Percentiles rank a stretch among this genome's conserved stretches.
phyloP scores from a whole-genome alignment of 345 rosid genomes.

The Populus nigra region DNA sequence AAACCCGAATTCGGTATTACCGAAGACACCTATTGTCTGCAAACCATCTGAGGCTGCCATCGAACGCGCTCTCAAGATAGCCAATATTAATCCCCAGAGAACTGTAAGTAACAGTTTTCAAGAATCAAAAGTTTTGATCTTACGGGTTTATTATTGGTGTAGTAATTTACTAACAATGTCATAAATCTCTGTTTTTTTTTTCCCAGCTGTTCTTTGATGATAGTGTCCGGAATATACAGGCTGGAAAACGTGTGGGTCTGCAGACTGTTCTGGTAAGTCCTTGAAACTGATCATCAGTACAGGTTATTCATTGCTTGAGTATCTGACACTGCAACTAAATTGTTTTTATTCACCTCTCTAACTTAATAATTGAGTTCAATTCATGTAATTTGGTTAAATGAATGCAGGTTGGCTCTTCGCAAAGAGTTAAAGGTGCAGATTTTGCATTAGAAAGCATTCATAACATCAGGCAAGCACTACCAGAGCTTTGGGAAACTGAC shows the following conservation, averaged over 20 bases:
- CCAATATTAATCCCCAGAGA: constrained; percentile 60
- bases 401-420: constrained; percentile 65
- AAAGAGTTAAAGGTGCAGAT: constrained; percentile 63
- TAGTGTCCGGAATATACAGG: constrained; percentile 72
- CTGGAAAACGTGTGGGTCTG: constrained; percentile 74
- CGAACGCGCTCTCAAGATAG: constrained; percentile 54
- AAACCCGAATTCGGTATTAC: constrained; percentile 38
- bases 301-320: too few relatives aligned
- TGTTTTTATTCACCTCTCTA: background rate
- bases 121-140: background rate
- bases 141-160: background rate
- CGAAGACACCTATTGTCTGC: constrained; percentile 72
- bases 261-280: constrained; percentile 65
- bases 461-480: constrained; percentile 73
- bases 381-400: background rate
- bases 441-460: constrained; percentile 77
- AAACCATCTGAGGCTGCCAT: constrained; percentile 69
- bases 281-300: background rate
- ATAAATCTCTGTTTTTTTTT: background rate
- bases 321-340: too few relatives aligned
- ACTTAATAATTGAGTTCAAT: background rate
- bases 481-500: constrained; percentile 66
- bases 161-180: background rate
- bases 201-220: constrained; percentile 79
- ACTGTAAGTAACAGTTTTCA: constrained; percentile 45